These are phyloP conservation scores for Globisporangium canariense DNA, from an alignment of 352 stramenopile species.

Conservation along the genomic window DNA sequence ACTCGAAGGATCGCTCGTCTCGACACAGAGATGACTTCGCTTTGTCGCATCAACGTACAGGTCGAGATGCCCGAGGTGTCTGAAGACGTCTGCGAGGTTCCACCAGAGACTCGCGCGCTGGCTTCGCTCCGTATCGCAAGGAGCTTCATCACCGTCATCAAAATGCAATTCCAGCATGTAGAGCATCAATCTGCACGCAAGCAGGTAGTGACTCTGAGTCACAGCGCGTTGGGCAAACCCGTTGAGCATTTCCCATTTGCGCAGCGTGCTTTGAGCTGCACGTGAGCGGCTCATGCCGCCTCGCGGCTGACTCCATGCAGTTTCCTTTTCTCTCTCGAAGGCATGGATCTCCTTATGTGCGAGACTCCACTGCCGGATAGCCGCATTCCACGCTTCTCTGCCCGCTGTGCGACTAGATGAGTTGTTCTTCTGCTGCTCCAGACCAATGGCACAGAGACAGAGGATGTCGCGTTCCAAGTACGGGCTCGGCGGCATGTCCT, in stretches of 20 bases:
- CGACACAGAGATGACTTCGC: constrained; percentile 22
- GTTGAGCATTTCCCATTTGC: constrained; percentile 53
- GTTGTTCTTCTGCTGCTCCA: constrained; percentile 27
- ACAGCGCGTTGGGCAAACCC: constrained; percentile 44
- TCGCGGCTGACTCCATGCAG: background rate
- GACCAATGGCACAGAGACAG: constrained; percentile 49
- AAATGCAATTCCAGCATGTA: constrained; percentile 38
- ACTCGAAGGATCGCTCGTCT: constrained; percentile 2
- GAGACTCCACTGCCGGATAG: constrained; percentile 47
- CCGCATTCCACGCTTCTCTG: constrained; percentile 56
- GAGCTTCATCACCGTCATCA: background rate
- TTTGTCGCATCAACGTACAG: constrained; percentile 40
- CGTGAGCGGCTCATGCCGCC: background rate
- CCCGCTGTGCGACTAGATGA: constrained; percentile 12
- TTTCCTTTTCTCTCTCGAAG: background rate
- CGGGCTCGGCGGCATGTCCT: constrained; percentile 41
- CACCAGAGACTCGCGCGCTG: constrained; percentile 39
- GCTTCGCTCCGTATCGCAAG: background rate
- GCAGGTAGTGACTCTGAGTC: constrained; percentile 49
- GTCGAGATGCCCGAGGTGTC: constrained; percentile 51
- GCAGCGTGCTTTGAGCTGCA: background rate
- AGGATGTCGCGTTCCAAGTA: constrained; percentile 66
- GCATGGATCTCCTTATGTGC: constrained; percentile 29
- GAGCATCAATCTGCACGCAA: constrained; percentile 39
- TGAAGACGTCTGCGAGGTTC: constrained; percentile 56